phyloP scores from a whole-genome alignment of 768 basidiomycete species.

The Serendipita vermifera region DNA sequence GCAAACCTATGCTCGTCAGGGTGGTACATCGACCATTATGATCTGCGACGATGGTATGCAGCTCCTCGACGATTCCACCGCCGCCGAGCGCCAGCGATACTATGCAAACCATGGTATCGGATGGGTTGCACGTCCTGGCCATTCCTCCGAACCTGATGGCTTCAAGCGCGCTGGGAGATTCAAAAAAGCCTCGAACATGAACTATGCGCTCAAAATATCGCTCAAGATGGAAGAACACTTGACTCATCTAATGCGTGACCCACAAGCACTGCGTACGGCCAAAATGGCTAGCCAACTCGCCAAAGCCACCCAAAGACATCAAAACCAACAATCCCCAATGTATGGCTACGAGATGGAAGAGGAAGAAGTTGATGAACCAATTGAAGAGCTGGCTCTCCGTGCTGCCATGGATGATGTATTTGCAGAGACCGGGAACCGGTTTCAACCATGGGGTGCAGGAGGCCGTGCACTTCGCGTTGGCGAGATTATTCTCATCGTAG shows the following conservation, averaged over 20 bases:
- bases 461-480: slow-evolving; percentile 23
- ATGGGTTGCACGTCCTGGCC: slow-evolving; percentile 33
- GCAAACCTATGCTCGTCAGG: slow-evolving; percentile 29
- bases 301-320: not conserved
- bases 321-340: not conserved
- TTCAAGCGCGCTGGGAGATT: slow-evolving; percentile 29
- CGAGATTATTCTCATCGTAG: slow-evolving; percentile 23
- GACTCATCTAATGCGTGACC: slow-evolving; percentile 25
- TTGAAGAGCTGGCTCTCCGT: slow-evolving; percentile 17
- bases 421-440: slow-evolving; percentile 13
- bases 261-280: not conserved
- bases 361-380: slow-evolving; percentile 18
- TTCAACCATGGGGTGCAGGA: slow-evolving; percentile 21
- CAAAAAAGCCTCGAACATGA: slow-evolving; percentile 62
- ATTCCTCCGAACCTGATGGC: slow-evolving; percentile 30
- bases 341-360: slow-evolving; percentile 14
- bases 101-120: slow-evolving; percentile 23
- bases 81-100: slow-evolving; percentile 21
- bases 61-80: slow-evolving; percentile 20
- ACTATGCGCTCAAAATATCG: slow-evolving; percentile 58
- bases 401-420: slow-evolving; percentile 22
- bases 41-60: slow-evolving; percentile 32
- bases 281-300: not conserved
- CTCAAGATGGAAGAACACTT: slow-evolving; percentile 32
- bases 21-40: slow-evolving; percentile 26